These are phyloP conservation scores for Pseudocercospora vitis DNA, from an alignment of 2,329 filamentous ascomycete genomes.

Conservation along the genomic window DNA sequence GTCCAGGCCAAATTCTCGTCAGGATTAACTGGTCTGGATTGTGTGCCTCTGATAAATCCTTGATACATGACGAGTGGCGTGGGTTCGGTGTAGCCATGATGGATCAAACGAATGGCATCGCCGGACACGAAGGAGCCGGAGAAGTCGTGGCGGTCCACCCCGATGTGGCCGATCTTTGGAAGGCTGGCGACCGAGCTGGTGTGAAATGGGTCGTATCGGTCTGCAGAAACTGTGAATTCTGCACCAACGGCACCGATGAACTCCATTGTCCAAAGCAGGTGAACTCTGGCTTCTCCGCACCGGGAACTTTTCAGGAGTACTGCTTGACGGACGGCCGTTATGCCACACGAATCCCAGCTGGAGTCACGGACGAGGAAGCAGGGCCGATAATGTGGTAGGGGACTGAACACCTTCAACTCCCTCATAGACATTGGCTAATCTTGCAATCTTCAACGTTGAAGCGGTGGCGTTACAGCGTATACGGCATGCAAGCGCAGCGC, in stretches of 20 bases:
- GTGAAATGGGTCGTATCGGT: slow-evolving; percentile 38
- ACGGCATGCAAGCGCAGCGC: slow-evolving; percentile 37
- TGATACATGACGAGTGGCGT: slow-evolving; percentile 42
- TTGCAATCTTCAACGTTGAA: no score
- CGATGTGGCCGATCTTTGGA: slow-evolving; percentile 33
- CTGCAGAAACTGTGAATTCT: slow-evolving; percentile 36
- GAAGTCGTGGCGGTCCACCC: slow-evolving; percentile 32
- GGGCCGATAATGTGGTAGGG: slow-evolving; percentile 45
- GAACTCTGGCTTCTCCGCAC: slow-evolving; percentile 41
- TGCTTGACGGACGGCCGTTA: slow-evolving; percentile 39
- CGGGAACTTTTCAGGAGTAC: slow-evolving; percentile 43
- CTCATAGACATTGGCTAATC: neutral
- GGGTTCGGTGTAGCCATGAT: slow-evolving; percentile 35
- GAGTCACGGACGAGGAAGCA: slow-evolving; percentile 41
- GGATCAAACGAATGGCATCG: slow-evolving; percentile 31
- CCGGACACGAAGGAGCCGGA: slow-evolving; percentile 36
- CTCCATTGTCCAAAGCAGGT: slow-evolving; percentile 40
- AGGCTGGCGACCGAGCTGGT: slow-evolving; percentile 34
- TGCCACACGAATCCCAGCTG: slow-evolving; percentile 40
- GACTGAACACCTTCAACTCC: slow-evolving; percentile 19
- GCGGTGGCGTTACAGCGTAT: slow-evolving; percentile 39
- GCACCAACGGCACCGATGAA: slow-evolving; percentile 39
- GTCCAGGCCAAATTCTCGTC: slow-evolving; percentile 39
- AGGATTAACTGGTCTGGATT: slow-evolving; percentile 41
- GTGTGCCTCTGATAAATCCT: slow-evolving; percentile 39